Evolutionary conservation across 2,329 filamentous ascomycete genomes (phyloP).

Genomic region (Botryosphaeria agaves): DNA sequence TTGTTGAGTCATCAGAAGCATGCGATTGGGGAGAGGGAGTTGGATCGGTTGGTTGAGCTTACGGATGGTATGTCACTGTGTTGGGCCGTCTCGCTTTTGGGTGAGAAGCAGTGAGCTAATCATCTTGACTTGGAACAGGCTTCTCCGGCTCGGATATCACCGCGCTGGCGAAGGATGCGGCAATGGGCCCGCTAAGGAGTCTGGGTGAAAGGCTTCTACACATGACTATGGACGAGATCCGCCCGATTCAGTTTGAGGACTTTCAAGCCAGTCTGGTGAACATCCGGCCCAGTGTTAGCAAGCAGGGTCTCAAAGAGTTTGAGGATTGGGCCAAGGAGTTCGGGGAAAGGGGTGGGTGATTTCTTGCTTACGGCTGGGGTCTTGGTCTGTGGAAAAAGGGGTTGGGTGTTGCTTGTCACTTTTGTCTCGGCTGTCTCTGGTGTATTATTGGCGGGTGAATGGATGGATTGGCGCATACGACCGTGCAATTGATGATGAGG

Average conservation of each 20-base stretch:
- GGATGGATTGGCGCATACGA: too few species aligned
- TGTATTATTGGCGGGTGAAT: too few species aligned
- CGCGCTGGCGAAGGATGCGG: slow-evolving; percentile 88
- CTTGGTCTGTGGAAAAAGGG: too few species aligned
- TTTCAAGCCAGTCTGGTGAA: slow-evolving; percentile 70
- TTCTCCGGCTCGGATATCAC: slow-evolving; percentile 97
- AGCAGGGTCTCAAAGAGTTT: slow-evolving; percentile 68
- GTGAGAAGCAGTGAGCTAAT: too few species aligned
- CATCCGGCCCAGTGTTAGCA: slow-evolving; percentile 81
- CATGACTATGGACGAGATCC: slow-evolving; percentile 88
- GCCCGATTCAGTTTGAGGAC: slow-evolving; percentile 66
- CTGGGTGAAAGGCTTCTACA: slow-evolving; percentile 77
- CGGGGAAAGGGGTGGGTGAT: slow-evolving; percentile 73
- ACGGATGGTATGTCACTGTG: slow-evolving; percentile 67
- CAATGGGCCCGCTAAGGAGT: slow-evolving; percentile 86
- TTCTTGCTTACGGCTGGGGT: too few species aligned
- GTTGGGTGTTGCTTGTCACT: too few species aligned
- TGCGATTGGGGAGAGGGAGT: slow-evolving; percentile 51
- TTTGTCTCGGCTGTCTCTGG: too few species aligned
- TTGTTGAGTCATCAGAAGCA: slow-evolving; percentile 81
- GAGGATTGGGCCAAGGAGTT: slow-evolving; percentile 91
- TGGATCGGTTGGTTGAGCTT: slow-evolving; percentile 53
- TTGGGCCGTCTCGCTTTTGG: too few species aligned
- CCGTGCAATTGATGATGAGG: too few species aligned
- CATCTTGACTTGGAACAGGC: slow-evolving; percentile 32